phyloP scores from a whole-genome alignment of 73 alveolate genomes.

The Tetrahymena borealis region DNA sequence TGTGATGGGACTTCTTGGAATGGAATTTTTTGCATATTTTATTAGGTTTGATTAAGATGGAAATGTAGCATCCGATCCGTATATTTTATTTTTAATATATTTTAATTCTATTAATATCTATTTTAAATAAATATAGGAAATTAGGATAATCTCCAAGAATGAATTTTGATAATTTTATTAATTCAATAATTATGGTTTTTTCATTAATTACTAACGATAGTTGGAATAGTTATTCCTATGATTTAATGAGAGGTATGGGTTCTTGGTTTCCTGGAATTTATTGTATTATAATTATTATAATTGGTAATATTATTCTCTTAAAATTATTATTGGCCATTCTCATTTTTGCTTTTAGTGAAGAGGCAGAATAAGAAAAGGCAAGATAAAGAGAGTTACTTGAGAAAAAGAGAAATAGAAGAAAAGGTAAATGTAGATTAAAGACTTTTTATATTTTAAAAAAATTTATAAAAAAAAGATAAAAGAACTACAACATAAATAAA shows the following conservation, averaged over 20 bases:
- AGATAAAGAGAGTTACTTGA: too few relatives aligned
- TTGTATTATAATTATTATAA: conserved; percentile 30
- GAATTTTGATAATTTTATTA: conserved; percentile 36
- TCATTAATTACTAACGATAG: conserved; percentile 37
- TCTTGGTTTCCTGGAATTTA: conserved; percentile 12
- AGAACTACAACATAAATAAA: too few relatives aligned
- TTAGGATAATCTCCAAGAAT: too few relatives aligned
- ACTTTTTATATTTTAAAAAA: too few relatives aligned
- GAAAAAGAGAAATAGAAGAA: too few relatives aligned
- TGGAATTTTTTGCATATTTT: conserved; percentile 58
- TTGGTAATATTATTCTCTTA: conserved; percentile 43
- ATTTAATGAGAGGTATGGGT: conserved; percentile 28
- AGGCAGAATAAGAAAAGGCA: neutral
- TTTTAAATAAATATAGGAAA: too few relatives aligned
- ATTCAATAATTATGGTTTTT: conserved; percentile 39
- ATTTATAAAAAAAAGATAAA: too few relatives aligned
- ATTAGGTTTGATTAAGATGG: too few relatives aligned
- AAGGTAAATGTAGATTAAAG: too few relatives aligned
- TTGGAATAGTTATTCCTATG: conserved; percentile 45
- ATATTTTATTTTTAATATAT: too few relatives aligned
- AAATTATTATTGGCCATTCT: conserved; percentile 52
- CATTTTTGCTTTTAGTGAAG: conserved; percentile 28
- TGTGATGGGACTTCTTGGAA: conserved; percentile 53
- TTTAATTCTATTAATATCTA: too few relatives aligned
- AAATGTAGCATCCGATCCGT: too few relatives aligned